Conservation (phyloP, 352 stramenopile genomes). For the Bremia lactucae region DNA sequence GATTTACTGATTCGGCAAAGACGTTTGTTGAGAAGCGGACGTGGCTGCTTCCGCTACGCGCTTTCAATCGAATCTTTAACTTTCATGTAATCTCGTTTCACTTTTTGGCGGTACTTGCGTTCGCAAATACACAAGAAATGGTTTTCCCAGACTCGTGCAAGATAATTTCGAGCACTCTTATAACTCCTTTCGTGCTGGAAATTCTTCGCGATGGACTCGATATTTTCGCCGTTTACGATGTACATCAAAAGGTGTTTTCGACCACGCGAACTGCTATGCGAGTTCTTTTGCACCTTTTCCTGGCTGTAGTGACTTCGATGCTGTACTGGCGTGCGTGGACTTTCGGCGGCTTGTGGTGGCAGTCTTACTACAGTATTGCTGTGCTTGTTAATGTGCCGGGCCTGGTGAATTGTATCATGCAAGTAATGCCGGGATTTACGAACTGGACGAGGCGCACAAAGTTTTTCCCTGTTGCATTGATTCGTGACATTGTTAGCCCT, state of each 20-base stretch:
- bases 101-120: constrained; percentile 88
- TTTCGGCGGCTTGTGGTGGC: constrained; percentile 47
- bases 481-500: constrained; percentile 85
- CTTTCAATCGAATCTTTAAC: constrained; percentile 93
- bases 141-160: constrained; percentile 68
- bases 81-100: constrained; percentile 97
- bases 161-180: constrained; percentile 87
- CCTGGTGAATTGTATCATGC: constrained; percentile 60
- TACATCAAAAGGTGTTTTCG: constrained; percentile 26
- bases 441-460: constrained; percentile 74
- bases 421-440: constrained; percentile 64
- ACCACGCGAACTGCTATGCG: constrained; percentile 83
- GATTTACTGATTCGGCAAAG: constrained; percentile 87
- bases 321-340: constrained; percentile 79
- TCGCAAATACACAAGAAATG: constrained; percentile 88
- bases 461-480: constrained; percentile 47
- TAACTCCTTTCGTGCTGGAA: constrained; percentile 83
- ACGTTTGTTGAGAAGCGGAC: constrained; percentile 97
- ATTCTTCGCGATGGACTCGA: constrained; percentile 90
- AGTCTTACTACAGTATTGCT: constrained; percentile 42
- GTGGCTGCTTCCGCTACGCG: constrained; percentile 91
- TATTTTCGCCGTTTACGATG: constrained; percentile 70
- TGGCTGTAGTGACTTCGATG: constrained; percentile 51
- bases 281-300: constrained; percentile 61
- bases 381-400: constrained; percentile 59